These are phyloP conservation scores for Xylaria venustula DNA, from an alignment of 495 filamentous ascomycete species.

Conservation along the genomic window DNA sequence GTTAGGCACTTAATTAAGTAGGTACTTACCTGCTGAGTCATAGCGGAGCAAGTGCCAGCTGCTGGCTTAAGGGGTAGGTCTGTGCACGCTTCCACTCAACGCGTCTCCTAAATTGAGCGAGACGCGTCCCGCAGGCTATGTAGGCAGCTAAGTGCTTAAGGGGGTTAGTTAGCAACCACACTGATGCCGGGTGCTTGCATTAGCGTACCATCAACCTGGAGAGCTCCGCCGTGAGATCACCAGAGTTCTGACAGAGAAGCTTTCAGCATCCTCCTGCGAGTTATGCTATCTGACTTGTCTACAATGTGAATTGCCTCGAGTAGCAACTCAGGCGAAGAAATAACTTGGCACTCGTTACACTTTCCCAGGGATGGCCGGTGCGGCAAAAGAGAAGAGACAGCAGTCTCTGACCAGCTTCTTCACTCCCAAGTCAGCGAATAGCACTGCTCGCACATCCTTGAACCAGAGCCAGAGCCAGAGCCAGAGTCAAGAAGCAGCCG, in stretches of 20 bases:
- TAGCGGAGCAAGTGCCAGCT: too few species aligned
- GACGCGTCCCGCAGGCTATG: too few species aligned
- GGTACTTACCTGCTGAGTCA: too few species aligned
- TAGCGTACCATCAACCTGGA: constrained; percentile 12
- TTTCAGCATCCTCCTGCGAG: background rate
- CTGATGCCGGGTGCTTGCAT: constrained; percentile 2
- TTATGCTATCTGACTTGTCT: background rate
- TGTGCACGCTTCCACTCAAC: too few species aligned
- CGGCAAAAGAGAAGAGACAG: constrained; percentile 61
- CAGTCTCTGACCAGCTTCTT: constrained; percentile 88
- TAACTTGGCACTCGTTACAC: background rate
- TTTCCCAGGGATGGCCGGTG: constrained; percentile 32
- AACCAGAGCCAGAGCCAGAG: too few species aligned
- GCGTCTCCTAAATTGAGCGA: too few species aligned
- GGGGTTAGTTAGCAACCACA: too few species aligned
- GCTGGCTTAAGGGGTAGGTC: too few species aligned
- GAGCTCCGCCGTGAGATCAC: constrained; percentile 13
- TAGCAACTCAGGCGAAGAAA: background rate
- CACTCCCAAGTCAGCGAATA: constrained; percentile 56
- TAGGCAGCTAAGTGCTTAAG: too few species aligned
- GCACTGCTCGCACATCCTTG: constrained; percentile 10
- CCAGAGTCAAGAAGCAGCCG: constrained; percentile 7
- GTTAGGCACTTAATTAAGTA: too few species aligned
- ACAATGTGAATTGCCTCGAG: constrained; percentile 6
- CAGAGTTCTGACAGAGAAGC: background rate